These are phyloP conservation scores for Schwanniomyces occidentalis DNA, from an alignment of 805 yeast genomes.

Conservation along the genomic window DNA sequence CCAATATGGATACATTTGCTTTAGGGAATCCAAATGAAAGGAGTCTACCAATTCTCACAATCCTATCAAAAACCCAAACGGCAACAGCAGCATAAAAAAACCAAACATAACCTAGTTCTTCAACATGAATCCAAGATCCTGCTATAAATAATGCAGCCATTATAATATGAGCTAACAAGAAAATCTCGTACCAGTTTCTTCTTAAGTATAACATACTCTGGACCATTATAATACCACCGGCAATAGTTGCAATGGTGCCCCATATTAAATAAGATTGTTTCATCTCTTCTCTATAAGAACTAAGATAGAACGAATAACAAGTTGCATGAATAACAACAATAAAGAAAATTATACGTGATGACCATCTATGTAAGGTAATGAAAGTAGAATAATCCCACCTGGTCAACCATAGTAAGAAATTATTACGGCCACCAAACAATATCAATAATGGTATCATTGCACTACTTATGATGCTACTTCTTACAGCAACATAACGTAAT, in stretches of 20 bases:
- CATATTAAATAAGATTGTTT: slow-evolving; percentile 18
- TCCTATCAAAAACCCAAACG: slow-evolving; percentile 71
- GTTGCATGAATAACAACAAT: slow-evolving; percentile 29
- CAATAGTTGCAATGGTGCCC: slow-evolving; percentile 28
- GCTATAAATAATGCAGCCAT: slow-evolving; percentile 49
- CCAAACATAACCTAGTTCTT: slow-evolving; percentile 34
- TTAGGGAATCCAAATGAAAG: slow-evolving; percentile 59
- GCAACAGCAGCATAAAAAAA: slow-evolving; percentile 54
- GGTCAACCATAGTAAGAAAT: slow-evolving; percentile 38
- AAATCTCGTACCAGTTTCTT: slow-evolving; percentile 49
- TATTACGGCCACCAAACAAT: slow-evolving; percentile 37
- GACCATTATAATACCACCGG: slow-evolving; percentile 43
- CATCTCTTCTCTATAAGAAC: slow-evolving; percentile 5
- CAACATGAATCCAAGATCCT: slow-evolving; percentile 54
- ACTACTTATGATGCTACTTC: slow-evolving; percentile 33
- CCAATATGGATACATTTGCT: slow-evolving; percentile 45
- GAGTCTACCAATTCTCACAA: slow-evolving; percentile 55
- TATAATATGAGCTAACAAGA: slow-evolving; percentile 57
- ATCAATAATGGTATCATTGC: slow-evolving; percentile 32
- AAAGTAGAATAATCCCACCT: slow-evolving; percentile 36
- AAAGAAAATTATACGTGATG: slow-evolving; percentile 21
- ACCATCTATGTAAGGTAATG: slow-evolving; percentile 29
- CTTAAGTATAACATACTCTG: slow-evolving; percentile 49
- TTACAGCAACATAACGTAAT: slow-evolving; percentile 41
- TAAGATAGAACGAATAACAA: slow-evolving; percentile 13